Percentiles rank a stretch among this genome's conserved stretches.
Evolutionary conservation across 2,329 filamentous ascomycete species (phyloP).

Genomic region (Mollisia scopiformis): DNA sequence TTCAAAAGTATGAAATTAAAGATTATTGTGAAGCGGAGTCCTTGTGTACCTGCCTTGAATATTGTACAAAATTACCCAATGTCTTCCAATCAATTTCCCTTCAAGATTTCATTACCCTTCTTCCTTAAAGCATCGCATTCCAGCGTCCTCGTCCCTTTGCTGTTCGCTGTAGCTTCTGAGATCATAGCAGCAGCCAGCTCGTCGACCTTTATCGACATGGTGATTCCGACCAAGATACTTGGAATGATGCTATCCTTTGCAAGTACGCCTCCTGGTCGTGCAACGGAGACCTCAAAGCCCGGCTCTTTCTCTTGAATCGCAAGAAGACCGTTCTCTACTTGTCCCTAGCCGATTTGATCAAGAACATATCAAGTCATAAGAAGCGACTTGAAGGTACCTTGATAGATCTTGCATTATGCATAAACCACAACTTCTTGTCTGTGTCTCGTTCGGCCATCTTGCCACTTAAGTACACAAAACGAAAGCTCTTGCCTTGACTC

Average conservation of each 20-base stretch:
- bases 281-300: conserved; percentile 31
- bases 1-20: not conserved
- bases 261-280: conserved; percentile 25
- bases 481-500: conserved; percentile 37
- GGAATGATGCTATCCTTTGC: conserved; percentile 9
- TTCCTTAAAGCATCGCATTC: conserved; percentile 8
- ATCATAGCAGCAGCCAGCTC: conserved; percentile 20
- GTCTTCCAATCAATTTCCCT: not conserved
- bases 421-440: conserved; percentile 40
- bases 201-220: conserved; percentile 16
- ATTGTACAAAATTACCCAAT: not conserved
- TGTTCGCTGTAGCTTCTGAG: not conserved
- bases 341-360: conserved; percentile 23
- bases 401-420: conserved; percentile 32
- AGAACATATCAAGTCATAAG: not conserved
- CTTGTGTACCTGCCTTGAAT: not conserved
- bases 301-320: conserved; percentile 26
- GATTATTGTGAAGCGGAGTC: not conserved
- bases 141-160: conserved; percentile 4
- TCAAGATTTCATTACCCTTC: conserved; percentile 1
- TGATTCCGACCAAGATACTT: conserved; percentile 1
- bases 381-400: conserved; percentile 24
- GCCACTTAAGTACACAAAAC: conserved; percentile 46
- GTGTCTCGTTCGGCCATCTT: conserved; percentile 43
- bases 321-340: conserved; percentile 33